These are phyloP conservation scores for Cyberlindnera americana DNA, from an alignment of 805 yeast genomes.

Conservation along the genomic window DNA sequence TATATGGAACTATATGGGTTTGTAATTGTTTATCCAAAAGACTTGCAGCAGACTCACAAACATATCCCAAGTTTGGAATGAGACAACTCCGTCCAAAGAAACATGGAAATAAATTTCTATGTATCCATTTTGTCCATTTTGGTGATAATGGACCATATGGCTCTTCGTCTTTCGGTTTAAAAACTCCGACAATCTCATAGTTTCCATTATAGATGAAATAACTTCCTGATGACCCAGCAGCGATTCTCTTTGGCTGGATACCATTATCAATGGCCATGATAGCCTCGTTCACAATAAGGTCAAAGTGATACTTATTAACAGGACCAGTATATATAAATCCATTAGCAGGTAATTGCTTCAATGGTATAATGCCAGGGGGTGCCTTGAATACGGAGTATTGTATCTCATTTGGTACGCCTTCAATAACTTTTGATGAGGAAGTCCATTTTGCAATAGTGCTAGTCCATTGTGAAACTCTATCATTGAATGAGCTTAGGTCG, in stretches of 20 bases:
- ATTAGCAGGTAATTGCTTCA: slow-evolving; percentile 27
- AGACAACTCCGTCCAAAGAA: slow-evolving; percentile 72
- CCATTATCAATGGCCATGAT: slow-evolving; percentile 44
- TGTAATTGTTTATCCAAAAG: slow-evolving; percentile 58
- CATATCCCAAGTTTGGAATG: slow-evolving; percentile 68
- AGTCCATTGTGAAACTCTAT: slow-evolving; percentile 28
- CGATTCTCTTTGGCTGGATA: slow-evolving; percentile 48
- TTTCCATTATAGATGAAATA: slow-evolving; percentile 48
- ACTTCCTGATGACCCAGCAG: slow-evolving; percentile 69
- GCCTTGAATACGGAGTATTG: slow-evolving; percentile 55
- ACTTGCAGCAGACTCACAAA: slow-evolving; percentile 70
- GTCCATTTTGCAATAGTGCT: slow-evolving; percentile 28
- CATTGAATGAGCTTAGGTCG: slow-evolving; percentile 21
- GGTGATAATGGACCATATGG: slow-evolving; percentile 78
- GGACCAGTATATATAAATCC: slow-evolving; percentile 30
- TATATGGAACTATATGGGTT: slow-evolving; percentile 60
- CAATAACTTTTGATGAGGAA: slow-evolving; percentile 15
- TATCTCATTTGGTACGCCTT: slow-evolving; percentile 37
- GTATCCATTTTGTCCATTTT: slow-evolving; percentile 78
- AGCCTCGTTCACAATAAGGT: slow-evolving; percentile 39
- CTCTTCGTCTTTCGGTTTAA: slow-evolving; percentile 78
- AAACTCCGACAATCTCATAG: slow-evolving; percentile 49
- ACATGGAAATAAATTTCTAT: slow-evolving; percentile 71
- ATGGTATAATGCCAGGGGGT: slow-evolving; percentile 29
- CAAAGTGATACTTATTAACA: slow-evolving; percentile 31